Base-by-base conservation (phyloP, 306 rosid species). In the Vigna hirtella region DNA sequence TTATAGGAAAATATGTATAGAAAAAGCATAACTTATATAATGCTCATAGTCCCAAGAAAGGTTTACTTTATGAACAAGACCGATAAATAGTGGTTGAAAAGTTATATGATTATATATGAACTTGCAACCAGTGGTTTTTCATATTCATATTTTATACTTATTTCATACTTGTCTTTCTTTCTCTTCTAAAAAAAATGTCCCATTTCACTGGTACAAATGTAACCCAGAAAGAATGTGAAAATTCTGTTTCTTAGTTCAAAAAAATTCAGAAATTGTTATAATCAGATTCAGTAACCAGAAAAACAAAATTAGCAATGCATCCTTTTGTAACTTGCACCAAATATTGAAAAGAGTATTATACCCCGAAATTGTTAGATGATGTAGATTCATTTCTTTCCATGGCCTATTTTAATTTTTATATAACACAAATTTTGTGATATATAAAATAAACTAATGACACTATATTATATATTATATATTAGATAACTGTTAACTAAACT, bases 31-130 rank as follows among this genome's bases (percentile, higher is more conserved):
- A 7, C 28, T 50, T 32, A 51, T n/a, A 51, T 70, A 50, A 50
- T 50, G 75, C 62, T 70, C 48, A 32, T 32, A 32, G 48, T 70
- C 59, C 75, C 61, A 51, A 51, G 75, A 70, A 70, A 50, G 62
- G 47, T 70, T 20, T 18, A 38, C 50, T 42, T 70, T 50, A 30
- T 50, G 28, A 65, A 64, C 24, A 64, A n/a, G 30, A 64, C 47
- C 47, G 16, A 62, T 32, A 16, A 34, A 14, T n/a, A 11, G 2
- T 14, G 30, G 36, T 59, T 30, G 3, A 15, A 61, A 30, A 2
- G 34, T 22, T 14, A 24, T 5, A 24, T 2, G 16, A 57, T 57
- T 57, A 57, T 55, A 9, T 53, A 40, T 40, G 9, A 8, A 40
- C 45, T 38, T 34, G 38, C 38, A 34, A 34, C 38, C 38, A 34